phyloP scores from a whole-genome alignment of 345 rosid genomes.

The Anastatica hierochuntica region DNA sequence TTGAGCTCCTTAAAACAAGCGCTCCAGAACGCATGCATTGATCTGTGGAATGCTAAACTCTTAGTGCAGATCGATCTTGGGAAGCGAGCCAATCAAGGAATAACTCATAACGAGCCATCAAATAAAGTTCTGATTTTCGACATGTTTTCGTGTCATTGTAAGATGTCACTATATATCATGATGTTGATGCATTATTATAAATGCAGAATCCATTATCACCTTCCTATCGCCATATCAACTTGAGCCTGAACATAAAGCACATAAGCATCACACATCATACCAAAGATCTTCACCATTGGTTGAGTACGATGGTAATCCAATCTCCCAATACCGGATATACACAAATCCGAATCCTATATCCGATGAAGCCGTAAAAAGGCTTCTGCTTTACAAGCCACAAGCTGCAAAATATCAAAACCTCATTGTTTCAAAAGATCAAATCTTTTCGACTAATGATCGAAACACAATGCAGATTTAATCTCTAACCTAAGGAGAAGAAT shows the following conservation, averaged over 20 bases:
- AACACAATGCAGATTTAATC: not conserved
- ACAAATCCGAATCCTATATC: conserved; percentile 59
- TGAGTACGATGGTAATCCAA: conserved; percentile 25
- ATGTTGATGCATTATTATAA: conserved; percentile 25
- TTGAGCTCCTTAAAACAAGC: conserved; percentile 74
- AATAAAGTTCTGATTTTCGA: conserved; percentile 9
- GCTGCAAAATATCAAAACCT: conserved; percentile 40
- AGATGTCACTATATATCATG: not conserved
- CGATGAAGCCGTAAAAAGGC: conserved; percentile 76
- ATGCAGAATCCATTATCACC: conserved; percentile 48
- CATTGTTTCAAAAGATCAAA: not conserved
- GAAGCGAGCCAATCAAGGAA: conserved; percentile 49
- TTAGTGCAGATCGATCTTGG: conserved; percentile 85
- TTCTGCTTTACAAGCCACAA: conserved; percentile 79
- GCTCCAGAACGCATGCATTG: conserved; percentile 64
- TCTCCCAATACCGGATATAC: conserved; percentile 38
- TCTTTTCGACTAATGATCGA: not conserved
- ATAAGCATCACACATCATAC: conserved; percentile 68
- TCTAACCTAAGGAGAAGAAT: conserved; percentile 79
- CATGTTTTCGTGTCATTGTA: not conserved
- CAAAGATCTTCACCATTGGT: conserved; percentile 33
- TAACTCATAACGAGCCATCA: conserved; percentile 26
- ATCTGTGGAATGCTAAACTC: conserved; percentile 80
- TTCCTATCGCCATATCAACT: conserved; percentile 90
- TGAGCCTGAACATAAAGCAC: conserved; percentile 63